A percentile compares a stretch with the other conserved stretches of the same genome.
Evolutionary conservation across 805 yeast genomes (phyloP).

Genomic region (Saccharomycopsis babjevae): DNA sequence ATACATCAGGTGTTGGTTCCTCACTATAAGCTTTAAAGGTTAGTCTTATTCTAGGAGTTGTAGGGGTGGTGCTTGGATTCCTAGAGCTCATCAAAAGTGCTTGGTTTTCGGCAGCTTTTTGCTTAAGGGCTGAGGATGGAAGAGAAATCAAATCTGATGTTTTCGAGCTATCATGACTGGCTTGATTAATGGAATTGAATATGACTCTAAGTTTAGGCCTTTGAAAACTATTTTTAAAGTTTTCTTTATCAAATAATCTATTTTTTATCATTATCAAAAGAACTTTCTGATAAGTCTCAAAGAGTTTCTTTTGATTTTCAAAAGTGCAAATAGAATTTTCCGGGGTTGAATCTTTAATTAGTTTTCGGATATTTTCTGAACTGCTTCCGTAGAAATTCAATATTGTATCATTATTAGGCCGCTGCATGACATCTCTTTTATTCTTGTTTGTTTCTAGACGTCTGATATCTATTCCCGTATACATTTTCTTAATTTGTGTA

Average conservation of each 20-base stretch:
- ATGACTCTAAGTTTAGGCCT: not conserved
- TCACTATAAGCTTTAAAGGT: conserved; percentile 4
- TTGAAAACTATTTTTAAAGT: not conserved
- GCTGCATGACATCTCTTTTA: not conserved
- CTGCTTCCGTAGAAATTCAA: not conserved
- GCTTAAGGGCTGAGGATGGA: not conserved
- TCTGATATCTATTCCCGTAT: not conserved
- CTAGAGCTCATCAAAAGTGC: not conserved
- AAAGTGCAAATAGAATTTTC: not conserved
- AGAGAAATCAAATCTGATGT: not conserved
- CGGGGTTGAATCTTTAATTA: not conserved
- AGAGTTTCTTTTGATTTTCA: not conserved
- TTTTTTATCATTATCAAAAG: not conserved
- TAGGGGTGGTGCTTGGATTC: not conserved
- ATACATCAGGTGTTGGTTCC: not conserved
- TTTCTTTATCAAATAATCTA: not conserved
- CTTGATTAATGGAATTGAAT: not conserved
- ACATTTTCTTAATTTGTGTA: not conserved
- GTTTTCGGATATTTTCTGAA: not conserved
- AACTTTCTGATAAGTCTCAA: not conserved
- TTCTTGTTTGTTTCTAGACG: not conserved
- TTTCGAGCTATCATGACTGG: not conserved
- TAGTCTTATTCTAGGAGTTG: conserved; percentile 10
- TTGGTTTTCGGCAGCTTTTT: not conserved
- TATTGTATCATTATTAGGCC: not conserved